phyloP scores from a whole-genome alignment of 2,329 filamentous ascomycete species.

The Aspergillus phoenicis region DNA sequence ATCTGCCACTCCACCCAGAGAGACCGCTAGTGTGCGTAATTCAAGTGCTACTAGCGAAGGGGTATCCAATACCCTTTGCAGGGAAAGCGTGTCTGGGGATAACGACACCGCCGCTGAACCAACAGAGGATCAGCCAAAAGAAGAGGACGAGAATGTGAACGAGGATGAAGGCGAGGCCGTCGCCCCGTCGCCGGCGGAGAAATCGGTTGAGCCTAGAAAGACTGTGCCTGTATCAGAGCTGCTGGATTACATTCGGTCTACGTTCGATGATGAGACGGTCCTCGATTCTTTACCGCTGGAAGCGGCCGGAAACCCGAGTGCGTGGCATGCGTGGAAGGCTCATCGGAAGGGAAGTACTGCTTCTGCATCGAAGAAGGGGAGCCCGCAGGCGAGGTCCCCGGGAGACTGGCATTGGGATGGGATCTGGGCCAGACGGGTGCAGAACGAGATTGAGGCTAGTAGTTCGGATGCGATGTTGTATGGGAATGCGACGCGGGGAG shows the following conservation, averaged over 20 bases:
- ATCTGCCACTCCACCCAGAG: constrained; percentile 43
- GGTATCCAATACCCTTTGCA: neutral
- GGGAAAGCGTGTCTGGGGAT: neutral
- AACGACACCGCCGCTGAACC: neutral
- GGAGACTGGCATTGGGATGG: constrained; percentile 98
- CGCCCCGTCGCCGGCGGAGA: constrained; percentile 11
- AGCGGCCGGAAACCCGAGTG: constrained; percentile 84
- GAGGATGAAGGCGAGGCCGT: neutral
- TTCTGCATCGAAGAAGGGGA: constrained; percentile 45
- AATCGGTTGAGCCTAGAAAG: constrained; percentile 32
- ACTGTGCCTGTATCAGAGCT: constrained; percentile 66
- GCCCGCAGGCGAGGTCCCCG: constrained; percentile 58
- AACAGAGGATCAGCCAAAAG: neutral
- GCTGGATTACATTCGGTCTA: constrained; percentile 76
- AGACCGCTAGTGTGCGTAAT: constrained; percentile 46
- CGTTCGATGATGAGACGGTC: constrained; percentile 76
- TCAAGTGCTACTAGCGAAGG: constrained; percentile 8
- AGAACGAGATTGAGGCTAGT: constrained; percentile 74
- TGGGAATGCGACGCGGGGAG: constrained; percentile 59
- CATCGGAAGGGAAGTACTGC: constrained; percentile 55
- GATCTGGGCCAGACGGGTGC: constrained; percentile 89
- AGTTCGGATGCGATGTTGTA: constrained; percentile 78
- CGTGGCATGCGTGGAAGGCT: constrained; percentile 90
- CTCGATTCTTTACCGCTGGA: constrained; percentile 78
- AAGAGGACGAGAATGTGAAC: neutral